Base-by-base conservation (phyloP, 768 basidiomycete genomes). In the Cyclocybe cylindracea region DNA sequence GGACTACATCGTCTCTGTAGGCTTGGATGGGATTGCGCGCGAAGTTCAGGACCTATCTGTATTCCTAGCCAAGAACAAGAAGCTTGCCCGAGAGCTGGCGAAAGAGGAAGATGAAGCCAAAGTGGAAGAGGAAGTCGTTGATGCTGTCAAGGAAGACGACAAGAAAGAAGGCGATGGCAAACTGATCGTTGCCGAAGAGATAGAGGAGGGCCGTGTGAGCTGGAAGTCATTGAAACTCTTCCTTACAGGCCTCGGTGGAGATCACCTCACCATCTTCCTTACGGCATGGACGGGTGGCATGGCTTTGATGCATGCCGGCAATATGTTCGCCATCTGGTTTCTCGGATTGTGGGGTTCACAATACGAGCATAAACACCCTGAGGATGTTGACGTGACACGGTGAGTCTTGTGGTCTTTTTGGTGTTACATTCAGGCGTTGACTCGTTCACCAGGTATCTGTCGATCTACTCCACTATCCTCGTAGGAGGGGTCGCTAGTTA, bases 141-240 rank as follows among this genome's bases (percentile, higher is more conserved):
- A 61, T 16, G 59, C 64, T 2, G 58, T 61, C 1, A 62, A 65
- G 33, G 61, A 65, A 38, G 61, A 68, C 53, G 53, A 58, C 13
- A 40, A 44, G 9, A 51, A 61, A 5, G 24, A 24, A 19, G 11
- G 16, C 11, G 55, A 60, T 34, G 57, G 56, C 24, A 64, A 62
- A 32, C 72, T 88, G n/a, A 77, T 87, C 41, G 66, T 84, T 6
- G 78, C 77, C 0, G 87, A 89, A 61, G 87, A 89, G 60, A 74
- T 86, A 40, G 77, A 72, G 5, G 73, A 77, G 46, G 66, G 66
- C 5, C 65, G 58, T 13, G 61, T 66, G 24, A 58, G 54, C 16
- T 63, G 61, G 62, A 65, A 60, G 45, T 54, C 62, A 57, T 65
- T 78, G 13, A 71, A 66, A 50, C 61, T 78, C 7, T 75, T 71